Conservation (phyloP, 495 filamentous ascomycete species). For the Penicillium maclennaniae region DNA sequence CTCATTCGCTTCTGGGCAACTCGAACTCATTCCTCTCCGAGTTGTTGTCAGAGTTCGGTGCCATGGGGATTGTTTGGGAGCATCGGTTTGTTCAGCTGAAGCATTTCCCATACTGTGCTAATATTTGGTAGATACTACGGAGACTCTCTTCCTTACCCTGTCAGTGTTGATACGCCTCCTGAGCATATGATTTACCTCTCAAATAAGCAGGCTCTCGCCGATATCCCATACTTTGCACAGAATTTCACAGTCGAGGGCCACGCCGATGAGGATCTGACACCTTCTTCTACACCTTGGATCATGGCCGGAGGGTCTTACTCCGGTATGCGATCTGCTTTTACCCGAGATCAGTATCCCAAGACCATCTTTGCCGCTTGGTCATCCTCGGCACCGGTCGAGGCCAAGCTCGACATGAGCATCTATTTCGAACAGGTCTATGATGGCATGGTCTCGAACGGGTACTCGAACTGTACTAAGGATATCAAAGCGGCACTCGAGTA, state of each 20-base stretch:
- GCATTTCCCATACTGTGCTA: neutral
- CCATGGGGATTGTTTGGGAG: constrained; percentile 56
- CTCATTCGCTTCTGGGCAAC: constrained; percentile 32
- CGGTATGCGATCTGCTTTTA: constrained; percentile 52
- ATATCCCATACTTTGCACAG: constrained; percentile 49
- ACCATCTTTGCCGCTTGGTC: constrained; percentile 54
- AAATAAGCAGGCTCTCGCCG: constrained; percentile 50
- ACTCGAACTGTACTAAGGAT: constrained; percentile 51
- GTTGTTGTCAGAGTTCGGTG: constrained; percentile 45
- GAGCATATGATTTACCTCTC: constrained; percentile 49
- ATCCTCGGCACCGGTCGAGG: constrained; percentile 55
- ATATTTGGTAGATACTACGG: constrained; percentile 44
- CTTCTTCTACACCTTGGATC: constrained; percentile 51
- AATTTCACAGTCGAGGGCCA: constrained; percentile 40
- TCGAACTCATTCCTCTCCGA: constrained; percentile 38
- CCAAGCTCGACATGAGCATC: constrained; percentile 51
- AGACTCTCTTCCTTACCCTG: constrained; percentile 45
- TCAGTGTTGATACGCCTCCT: constrained; percentile 40
- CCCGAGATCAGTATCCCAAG: constrained; percentile 53
- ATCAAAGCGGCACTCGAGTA: constrained; percentile 49
- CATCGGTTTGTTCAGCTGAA: constrained; percentile 40
- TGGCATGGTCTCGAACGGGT: constrained; percentile 49
- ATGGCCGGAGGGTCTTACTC: constrained; percentile 59
- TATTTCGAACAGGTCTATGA: constrained; percentile 55
- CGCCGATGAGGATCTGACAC: constrained; percentile 37